phyloP scores from a whole-genome alignment of 495 filamentous ascomycete genomes.

The Penicillium ucsense region DNA sequence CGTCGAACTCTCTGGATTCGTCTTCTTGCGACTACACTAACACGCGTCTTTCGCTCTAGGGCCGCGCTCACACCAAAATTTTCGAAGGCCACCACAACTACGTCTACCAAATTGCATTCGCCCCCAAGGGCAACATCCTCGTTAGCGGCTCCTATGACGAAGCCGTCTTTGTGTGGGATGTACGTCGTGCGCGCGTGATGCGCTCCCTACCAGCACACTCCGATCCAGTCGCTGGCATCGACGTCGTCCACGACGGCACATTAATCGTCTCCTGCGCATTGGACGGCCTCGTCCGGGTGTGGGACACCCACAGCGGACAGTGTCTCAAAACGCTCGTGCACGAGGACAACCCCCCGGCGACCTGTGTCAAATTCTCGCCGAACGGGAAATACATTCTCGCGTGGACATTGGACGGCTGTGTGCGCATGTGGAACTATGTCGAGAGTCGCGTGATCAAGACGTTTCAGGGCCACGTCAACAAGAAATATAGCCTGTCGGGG shows the following conservation, averaged over 20 bases:
- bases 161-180: conserved; percentile 94
- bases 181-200: conserved; percentile 75
- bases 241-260: conserved; percentile 87
- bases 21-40: conserved; percentile 2
- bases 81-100: conserved; percentile 91
- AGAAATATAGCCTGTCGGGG: conserved; percentile 71
- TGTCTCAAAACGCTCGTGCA: conserved; percentile 90
- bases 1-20: too few species aligned
- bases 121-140: conserved; percentile 92
- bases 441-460: conserved; percentile 86
- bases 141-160: conserved; percentile 94
- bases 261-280: conserved; percentile 80
- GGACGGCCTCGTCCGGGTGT: conserved; percentile 85
- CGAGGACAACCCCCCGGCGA: conserved; percentile 89
- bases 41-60: conserved; percentile 18
- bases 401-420: conserved; percentile 79
- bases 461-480: conserved; percentile 87
- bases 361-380: conserved; percentile 83
- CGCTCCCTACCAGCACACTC: conserved; percentile 86
- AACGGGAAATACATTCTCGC: conserved; percentile 90
- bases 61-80: conserved; percentile 51
- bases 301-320: conserved; percentile 93
- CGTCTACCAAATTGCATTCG: conserved; percentile 86
- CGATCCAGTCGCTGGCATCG: conserved; percentile 87
- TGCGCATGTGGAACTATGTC: conserved; percentile 92